Conservation (phyloP, 1,284 basidiomycete genomes). For the Vanrija humicola region DNA sequence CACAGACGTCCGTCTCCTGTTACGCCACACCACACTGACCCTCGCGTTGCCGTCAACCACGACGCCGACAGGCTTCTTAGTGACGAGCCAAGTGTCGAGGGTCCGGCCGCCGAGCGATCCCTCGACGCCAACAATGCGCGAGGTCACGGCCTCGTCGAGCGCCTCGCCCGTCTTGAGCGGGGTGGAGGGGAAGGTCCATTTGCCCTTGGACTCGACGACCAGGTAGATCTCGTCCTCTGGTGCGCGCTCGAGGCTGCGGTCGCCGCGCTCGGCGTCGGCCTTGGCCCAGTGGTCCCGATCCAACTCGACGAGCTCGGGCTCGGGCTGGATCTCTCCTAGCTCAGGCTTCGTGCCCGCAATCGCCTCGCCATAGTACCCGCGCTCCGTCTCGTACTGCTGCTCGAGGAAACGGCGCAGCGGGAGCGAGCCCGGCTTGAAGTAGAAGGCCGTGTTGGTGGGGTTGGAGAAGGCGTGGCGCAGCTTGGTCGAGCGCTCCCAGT, state of each 20-base stretch:
- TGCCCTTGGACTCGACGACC: slow-evolving; percentile 59
- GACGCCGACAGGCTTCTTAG: slow-evolving; percentile 45
- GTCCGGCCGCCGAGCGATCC: slow-evolving; percentile 35
- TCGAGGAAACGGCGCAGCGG: slow-evolving; percentile 75
- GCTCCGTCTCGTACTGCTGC: slow-evolving; percentile 67
- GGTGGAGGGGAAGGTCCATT: slow-evolving; percentile 70
- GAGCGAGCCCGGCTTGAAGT: slow-evolving; percentile 89
- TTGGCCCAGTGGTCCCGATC: slow-evolving; percentile 34
- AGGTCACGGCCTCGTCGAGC: slow-evolving; percentile 38
- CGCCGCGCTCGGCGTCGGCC: slow-evolving; percentile 48
- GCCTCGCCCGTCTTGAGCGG: slow-evolving; percentile 30
- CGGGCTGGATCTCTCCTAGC: slow-evolving; percentile 55
- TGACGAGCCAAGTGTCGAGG: slow-evolving; percentile 49
- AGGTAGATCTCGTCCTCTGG: slow-evolving; percentile 84
- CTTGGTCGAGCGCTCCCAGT: slow-evolving; percentile 78
- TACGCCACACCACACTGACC: slow-evolving; percentile 24
- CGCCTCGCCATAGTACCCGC: slow-evolving; percentile 62
- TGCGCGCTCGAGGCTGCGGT: slow-evolving; percentile 72
- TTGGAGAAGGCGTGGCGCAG: slow-evolving; percentile 81
- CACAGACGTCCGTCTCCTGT: neutral
- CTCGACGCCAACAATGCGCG: slow-evolving; percentile 30
- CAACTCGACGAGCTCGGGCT: slow-evolving; percentile 45
- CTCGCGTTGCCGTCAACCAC: slow-evolving; percentile 28
- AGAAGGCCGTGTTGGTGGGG: slow-evolving; percentile 84
- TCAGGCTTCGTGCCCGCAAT: slow-evolving; percentile 57